phyloP scores from a whole-genome alignment of 2,329 filamentous ascomycete species.

The Aspergillus quadricinctus region DNA sequence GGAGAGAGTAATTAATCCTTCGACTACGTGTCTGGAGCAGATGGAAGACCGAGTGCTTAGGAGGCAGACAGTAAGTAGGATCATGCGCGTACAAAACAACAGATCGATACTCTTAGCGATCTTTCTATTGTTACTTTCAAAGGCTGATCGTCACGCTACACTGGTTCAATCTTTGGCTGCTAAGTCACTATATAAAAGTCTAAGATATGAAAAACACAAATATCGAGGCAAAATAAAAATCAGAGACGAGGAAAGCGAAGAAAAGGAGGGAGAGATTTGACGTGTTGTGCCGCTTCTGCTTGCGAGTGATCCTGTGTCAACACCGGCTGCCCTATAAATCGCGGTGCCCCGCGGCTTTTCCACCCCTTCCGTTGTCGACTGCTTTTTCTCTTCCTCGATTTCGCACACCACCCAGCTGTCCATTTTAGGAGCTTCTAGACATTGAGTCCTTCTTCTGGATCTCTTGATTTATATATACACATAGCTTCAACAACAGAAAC shows the following conservation, averaged over 20 bases:
- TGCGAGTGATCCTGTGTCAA: slow-evolving; percentile 40
- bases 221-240: slow-evolving; percentile 7
- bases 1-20: slow-evolving; percentile 6
- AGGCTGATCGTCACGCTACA: not conserved
- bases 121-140: not conserved
- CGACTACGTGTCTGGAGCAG: not conserved
- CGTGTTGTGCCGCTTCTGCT: slow-evolving; percentile 17
- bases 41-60: slow-evolving; percentile 1
- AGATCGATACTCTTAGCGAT: not conserved
- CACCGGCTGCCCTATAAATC: slow-evolving; percentile 40
- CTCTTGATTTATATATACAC: slow-evolving; percentile 10
- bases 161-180: not conserved
- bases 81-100: not conserved
- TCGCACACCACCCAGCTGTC: slow-evolving; percentile 13
- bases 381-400: slow-evolving; percentile 27
- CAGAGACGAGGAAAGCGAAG: slow-evolving; percentile 10
- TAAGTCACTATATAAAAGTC: not conserved
- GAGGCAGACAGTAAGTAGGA: not conserved
- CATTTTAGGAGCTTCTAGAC: slow-evolving; percentile 13
- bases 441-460: slow-evolving; percentile 1
- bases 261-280: slow-evolving; percentile 16
- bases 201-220: slow-evolving; percentile 1
- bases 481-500: slow-evolving; percentile 6
- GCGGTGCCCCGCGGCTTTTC: slow-evolving; percentile 37
- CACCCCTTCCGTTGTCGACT: slow-evolving; percentile 34